Evolutionary conservation across 208 protist species (phyloP), one percentile per base, ranked within the genome.

Genomic region (Tritrichomonas foetus): DNA sequence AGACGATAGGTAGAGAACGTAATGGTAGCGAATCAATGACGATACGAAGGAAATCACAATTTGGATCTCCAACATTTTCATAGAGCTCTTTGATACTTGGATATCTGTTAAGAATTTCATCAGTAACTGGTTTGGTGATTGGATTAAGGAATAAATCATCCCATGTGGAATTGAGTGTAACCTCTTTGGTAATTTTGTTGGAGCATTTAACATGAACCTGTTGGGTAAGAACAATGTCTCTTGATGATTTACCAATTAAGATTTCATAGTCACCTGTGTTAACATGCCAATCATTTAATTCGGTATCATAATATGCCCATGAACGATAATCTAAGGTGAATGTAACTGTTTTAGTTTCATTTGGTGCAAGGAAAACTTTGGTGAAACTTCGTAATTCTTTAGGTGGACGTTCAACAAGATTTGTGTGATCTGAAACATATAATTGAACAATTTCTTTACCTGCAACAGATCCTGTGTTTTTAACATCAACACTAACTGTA

Each of bases 371-470:
- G 8, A 20, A 64, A 22, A 64, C 20, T 20, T 64, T 64, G 8
- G 8, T 64, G 55, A 64, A 64, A 22, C 55, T n/a, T 36, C 30
- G 9, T 33, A 94, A 53, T 50, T 94, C 64, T 55, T 80, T 36
- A 14, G 49, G 57, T 33, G 93, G 93, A n/a, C 64, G 57, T 11
- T 36, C 20, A 33, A 74, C 61, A 53, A 14, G 3, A 36, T 44
- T 61, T 80, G 30, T 53, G 49, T 9, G 20, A 50, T 47, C 30
- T 55, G 49, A 36, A 33, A 94, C 64, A 80, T 94, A 94, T 36
- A 94, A 44, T 50, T 94, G 93, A 50, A 82, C 33, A 55, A 94
- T 64, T 53, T 74, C 93, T 30, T 72, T 80, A 9, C 64, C 93
- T 72, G 30, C 9, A 20, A 33, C 8, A 53, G 50, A 55, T 44